phyloP scores from a whole-genome alignment of 1,284 basidiomycete genomes.

The Malassezia obtusa region DNA sequence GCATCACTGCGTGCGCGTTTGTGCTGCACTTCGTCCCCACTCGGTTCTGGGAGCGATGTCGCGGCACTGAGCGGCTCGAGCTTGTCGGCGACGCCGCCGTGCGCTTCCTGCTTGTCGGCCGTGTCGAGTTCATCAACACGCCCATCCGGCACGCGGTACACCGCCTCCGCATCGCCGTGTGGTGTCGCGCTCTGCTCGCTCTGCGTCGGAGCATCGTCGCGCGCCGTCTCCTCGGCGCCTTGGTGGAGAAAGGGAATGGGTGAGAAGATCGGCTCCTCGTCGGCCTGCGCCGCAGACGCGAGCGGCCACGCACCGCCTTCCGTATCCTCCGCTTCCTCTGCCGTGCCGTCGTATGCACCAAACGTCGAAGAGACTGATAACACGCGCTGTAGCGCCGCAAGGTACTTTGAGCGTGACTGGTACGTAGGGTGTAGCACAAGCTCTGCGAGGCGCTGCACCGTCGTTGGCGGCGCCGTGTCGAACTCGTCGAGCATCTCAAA shows the following conservation, averaged over 20 bases:
- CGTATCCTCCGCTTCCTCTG: background rate
- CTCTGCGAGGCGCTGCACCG: constrained; percentile 22
- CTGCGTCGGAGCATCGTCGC: background rate
- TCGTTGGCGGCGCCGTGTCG: constrained; percentile 17
- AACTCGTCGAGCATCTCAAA: constrained; percentile 17
- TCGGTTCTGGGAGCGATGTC: background rate
- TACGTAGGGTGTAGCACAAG: constrained; percentile 16
- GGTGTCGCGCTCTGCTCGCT: background rate
- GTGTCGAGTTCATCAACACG: constrained; percentile 19
- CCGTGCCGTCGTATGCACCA: background rate
- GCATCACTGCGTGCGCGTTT: background rate
- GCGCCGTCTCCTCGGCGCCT: background rate
- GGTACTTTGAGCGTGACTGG: constrained; percentile 18
- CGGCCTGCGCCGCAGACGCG: background rate
- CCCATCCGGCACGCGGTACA: constrained; percentile 13
- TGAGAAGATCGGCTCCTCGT: background rate
- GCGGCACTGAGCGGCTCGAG: constrained; percentile 11
- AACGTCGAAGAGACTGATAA: constrained; percentile 13
- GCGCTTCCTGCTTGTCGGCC: background rate
- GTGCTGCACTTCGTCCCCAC: background rate
- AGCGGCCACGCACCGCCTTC: background rate
- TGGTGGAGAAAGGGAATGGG: constrained; percentile 11
- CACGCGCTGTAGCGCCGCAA: constrained; percentile 17
- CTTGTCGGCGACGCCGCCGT: constrained; percentile 4
- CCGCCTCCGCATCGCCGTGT: background rate